These are phyloP conservation scores for Houttuynia cordata DNA, from an alignment of 164 flowering plant species.

Conservation along the genomic window DNA sequence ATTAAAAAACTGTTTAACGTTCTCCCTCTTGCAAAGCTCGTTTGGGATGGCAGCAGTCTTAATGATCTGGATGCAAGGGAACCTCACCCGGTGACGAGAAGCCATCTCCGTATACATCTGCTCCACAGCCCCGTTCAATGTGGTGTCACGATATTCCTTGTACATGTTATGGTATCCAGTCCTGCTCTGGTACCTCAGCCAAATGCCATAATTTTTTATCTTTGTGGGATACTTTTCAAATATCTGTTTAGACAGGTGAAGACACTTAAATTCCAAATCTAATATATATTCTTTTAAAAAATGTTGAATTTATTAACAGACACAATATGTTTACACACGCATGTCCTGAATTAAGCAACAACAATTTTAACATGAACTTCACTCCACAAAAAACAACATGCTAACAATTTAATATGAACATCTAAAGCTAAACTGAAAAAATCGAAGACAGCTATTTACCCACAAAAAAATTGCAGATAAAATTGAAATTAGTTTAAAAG, in stretches of 20 bases:
- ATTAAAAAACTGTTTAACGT: constrained; percentile 18
- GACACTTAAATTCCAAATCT: too few species aligned
- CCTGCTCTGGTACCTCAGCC: constrained; percentile 22
- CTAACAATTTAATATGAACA: too few species aligned
- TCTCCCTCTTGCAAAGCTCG: constrained; percentile 20
- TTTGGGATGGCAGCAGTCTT: constrained; percentile 20
- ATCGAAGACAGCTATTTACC: too few species aligned
- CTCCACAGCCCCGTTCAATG: constrained; percentile 21
- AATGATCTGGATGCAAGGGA: constrained; percentile 22
- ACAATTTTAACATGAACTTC: too few species aligned
- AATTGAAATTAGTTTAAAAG: too few species aligned
- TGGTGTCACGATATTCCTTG: constrained; percentile 20
- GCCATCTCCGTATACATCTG: constrained; percentile 24
- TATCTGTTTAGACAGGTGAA: constrained; percentile 8
- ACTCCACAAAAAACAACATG: too few species aligned
- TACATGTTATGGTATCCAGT: constrained; percentile 24
- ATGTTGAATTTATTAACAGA: too few species aligned
- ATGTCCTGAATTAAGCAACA: too few species aligned
- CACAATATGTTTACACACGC: too few species aligned
- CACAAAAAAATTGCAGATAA: too few species aligned
- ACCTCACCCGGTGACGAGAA: constrained; percentile 22
- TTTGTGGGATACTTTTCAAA: constrained; percentile 20
- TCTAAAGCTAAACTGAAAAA: too few species aligned
- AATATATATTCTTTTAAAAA: too few species aligned
- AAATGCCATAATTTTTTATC: constrained; percentile 19